phyloP scores from a whole-genome alignment of 306 rosid species.

The Quercus variabilis region DNA sequence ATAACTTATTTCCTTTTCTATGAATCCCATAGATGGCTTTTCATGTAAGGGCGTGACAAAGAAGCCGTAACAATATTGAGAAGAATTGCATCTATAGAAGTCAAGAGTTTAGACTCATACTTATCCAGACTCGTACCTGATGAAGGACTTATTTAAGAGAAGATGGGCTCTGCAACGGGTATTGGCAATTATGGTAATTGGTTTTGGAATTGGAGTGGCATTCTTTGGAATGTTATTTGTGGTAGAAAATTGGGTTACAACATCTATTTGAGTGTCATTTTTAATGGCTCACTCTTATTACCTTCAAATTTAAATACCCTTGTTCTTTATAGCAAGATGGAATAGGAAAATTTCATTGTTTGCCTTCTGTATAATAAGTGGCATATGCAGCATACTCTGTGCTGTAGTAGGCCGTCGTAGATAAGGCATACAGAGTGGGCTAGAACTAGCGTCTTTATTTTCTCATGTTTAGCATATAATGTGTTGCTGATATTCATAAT shows the following conservation, averaged over 20 bases:
- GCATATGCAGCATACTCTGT: constrained; percentile 22
- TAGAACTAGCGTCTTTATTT: constrained; percentile 31
- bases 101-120: not conserved
- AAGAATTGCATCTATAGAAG: not conserved
- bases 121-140: not conserved
- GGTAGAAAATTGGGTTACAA: constrained; percentile 38
- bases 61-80: not conserved
- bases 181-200: constrained; percentile 13
- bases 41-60: not conserved
- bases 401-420: not conserved
- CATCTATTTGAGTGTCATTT: constrained; percentile 26
- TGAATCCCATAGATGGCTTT: constrained; percentile 28
- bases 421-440: constrained; percentile 1
- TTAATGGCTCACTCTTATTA: constrained; percentile 35
- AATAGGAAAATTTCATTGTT: constrained; percentile 15
- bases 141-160: too few relatives aligned
- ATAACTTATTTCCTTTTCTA: not conserved
- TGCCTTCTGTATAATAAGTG: constrained; percentile 8
- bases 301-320: constrained; percentile 24
- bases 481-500: constrained; percentile 28
- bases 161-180: not conserved
- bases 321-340: constrained; percentile 7
- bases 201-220: constrained; percentile 35
- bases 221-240: constrained; percentile 43
- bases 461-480: constrained; percentile 19